Evolutionary conservation across 352 stramenopile genomes (phyloP).

Genomic region (Phytophthora sojae): DNA sequence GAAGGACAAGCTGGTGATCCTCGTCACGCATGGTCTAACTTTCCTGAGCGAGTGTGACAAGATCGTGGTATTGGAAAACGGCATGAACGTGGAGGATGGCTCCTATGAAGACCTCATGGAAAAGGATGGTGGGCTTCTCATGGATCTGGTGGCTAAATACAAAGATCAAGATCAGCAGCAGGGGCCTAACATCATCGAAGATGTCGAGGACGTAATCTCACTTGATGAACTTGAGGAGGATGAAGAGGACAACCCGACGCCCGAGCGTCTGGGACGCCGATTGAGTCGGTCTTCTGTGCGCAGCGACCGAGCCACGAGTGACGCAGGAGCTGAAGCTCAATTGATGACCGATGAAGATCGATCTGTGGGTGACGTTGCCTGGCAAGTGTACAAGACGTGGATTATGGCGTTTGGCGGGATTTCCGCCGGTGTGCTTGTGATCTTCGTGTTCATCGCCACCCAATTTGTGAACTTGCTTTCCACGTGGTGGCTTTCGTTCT

Average conservation of each 20-base stretch:
- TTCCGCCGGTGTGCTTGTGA: conserved; percentile 48
- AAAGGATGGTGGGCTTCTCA: conserved; percentile 67
- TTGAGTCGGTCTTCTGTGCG: conserved; percentile 61
- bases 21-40: conserved; percentile 79
- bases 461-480: conserved; percentile 68
- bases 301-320: conserved; percentile 56
- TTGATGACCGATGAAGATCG: conserved; percentile 80
- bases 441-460: conserved; percentile 53
- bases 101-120: conserved; percentile 81
- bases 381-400: conserved; percentile 74
- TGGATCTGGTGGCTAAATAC: conserved; percentile 66
- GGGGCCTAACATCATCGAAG: conserved; percentile 49
- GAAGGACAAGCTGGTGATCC: conserved; percentile 83
- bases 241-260: conserved; percentile 47
- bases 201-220: conserved; percentile 41
- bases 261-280: conserved; percentile 39
- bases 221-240: conserved; percentile 54
- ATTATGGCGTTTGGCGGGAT: conserved; percentile 73
- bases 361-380: conserved; percentile 63
- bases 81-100: conserved; percentile 69
- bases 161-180: conserved; percentile 59
- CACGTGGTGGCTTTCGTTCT: conserved; percentile 68
- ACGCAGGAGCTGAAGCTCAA: conserved; percentile 37
- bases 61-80: conserved; percentile 67
- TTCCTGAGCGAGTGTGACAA: conserved; percentile 69